Conservation (phyloP, 139 green algal species). For the Microglena sp. region DNA sequence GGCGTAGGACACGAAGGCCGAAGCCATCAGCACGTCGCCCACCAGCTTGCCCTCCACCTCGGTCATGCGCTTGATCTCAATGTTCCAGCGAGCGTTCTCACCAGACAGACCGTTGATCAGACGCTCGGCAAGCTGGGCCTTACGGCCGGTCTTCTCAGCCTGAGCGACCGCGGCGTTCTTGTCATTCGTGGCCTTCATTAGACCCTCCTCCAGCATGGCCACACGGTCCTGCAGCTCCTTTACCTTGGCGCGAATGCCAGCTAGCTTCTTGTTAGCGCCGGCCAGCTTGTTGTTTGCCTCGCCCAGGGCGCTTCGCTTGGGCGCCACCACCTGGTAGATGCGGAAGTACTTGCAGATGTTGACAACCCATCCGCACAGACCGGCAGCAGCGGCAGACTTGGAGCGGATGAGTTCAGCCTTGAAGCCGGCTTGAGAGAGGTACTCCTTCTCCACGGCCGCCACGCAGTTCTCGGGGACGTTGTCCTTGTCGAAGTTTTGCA, state of each 20-base stretch:
- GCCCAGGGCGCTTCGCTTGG: constrained; percentile 69
- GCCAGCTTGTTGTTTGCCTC: constrained; percentile 81
- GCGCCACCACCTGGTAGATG: constrained; percentile 87
- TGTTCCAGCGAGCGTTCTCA: constrained; percentile 79
- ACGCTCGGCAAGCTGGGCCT: constrained; percentile 75
- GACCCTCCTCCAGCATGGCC: constrained; percentile 57
- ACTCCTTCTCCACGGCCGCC: constrained; percentile 44
- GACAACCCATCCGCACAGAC: constrained; percentile 81
- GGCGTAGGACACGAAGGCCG: constrained; percentile 80
- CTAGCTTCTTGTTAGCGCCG: constrained; percentile 77
- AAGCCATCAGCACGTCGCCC: constrained; percentile 71
- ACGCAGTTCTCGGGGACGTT: constrained; percentile 64
- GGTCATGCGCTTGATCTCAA: constrained; percentile 64
- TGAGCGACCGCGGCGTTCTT: constrained; percentile 77
- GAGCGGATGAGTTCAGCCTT: constrained; percentile 62
- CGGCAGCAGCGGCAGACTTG: constrained; percentile 81
- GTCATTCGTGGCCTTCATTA: constrained; percentile 82
- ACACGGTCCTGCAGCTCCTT: constrained; percentile 78
- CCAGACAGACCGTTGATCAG: constrained; percentile 80
- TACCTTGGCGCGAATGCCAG: constrained; percentile 64
- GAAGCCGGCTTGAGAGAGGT: constrained; percentile 68
- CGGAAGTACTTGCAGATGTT: constrained; percentile 94
- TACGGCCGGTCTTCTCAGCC: constrained; percentile 72
- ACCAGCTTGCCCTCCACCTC: constrained; percentile 36
- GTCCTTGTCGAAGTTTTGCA: constrained; percentile 89